Conservation (phyloP, 805 yeast species). For the Wickerhamiella australiensis region DNA sequence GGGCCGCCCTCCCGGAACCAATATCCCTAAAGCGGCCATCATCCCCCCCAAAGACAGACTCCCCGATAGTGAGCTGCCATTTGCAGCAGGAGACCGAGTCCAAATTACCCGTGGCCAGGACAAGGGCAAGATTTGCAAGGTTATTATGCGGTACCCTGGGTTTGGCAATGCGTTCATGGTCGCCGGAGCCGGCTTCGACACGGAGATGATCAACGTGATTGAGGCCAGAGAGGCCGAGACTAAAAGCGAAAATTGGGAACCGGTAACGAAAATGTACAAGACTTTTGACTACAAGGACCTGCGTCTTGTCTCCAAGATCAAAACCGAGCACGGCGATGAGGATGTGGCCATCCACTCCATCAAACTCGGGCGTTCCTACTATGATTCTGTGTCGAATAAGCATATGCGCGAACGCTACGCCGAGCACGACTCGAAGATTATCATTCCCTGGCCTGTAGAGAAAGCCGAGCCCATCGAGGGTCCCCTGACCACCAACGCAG, state of each 20-base stretch:
- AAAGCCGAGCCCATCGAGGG: conserved; percentile 40
- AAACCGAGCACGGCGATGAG: conserved; percentile 49
- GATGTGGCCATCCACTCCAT: conserved; percentile 73
- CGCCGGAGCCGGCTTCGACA: conserved; percentile 55
- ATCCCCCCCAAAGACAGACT: conserved; percentile 17
- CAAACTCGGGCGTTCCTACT: conserved; percentile 54
- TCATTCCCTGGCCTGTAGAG: conserved; percentile 86
- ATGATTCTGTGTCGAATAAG: conserved; percentile 58
- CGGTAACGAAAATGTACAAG: conserved; percentile 57
- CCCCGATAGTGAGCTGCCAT: conserved; percentile 21
- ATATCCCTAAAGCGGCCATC: conserved; percentile 18
- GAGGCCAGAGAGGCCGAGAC: conserved; percentile 45
- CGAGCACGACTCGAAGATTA: conserved; percentile 50
- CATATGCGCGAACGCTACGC: conserved; percentile 72
- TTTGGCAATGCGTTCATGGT: conserved; percentile 52
- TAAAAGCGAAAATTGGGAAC: conserved; percentile 48
- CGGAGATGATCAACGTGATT: conserved; percentile 56
- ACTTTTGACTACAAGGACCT: conserved; percentile 49
- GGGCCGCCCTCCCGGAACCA: conserved; percentile 19
- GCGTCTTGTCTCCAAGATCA: conserved; percentile 66
- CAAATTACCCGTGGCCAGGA: conserved; percentile 39
- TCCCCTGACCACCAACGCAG: conserved; percentile 43
- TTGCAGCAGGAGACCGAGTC: conserved; percentile 23
- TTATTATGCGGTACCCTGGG: conserved; percentile 43
- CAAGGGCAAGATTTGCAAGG: conserved; percentile 62